These are phyloP conservation scores for Ogataea ganodermae DNA, from an alignment of 805 yeast genomes.

Conservation along the genomic window DNA sequence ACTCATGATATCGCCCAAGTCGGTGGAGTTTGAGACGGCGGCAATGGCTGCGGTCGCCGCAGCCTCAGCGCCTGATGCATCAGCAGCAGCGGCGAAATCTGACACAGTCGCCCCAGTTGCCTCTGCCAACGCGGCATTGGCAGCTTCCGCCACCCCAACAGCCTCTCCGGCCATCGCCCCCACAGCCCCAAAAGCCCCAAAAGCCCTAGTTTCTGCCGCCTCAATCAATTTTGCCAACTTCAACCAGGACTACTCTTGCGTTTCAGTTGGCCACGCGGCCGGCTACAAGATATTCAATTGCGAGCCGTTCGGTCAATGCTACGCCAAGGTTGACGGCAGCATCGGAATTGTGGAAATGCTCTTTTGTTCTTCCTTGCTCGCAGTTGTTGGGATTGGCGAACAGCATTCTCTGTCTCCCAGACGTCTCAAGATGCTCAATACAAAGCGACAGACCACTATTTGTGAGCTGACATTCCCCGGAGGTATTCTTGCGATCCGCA, in stretches of 20 bases:
- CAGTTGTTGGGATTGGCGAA: slow-evolving; percentile 81
- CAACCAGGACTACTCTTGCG: slow-evolving; percentile 85
- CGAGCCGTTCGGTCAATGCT: slow-evolving; percentile 78
- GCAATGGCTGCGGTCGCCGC: slow-evolving; percentile 21
- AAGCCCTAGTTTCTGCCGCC: slow-evolving; percentile 17
- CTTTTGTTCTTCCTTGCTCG: slow-evolving; percentile 81
- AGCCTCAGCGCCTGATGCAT: no score
- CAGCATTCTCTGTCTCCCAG: slow-evolving; percentile 78
- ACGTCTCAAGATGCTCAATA: slow-evolving; percentile 77
- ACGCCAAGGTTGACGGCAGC: slow-evolving; percentile 53
- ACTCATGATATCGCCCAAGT: slow-evolving; percentile 21
- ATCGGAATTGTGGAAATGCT: slow-evolving; percentile 88
- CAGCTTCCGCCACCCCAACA: slow-evolving; percentile 5
- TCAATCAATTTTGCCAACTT: slow-evolving; percentile 58
- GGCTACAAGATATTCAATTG: slow-evolving; percentile 81
- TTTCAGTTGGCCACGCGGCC: slow-evolving; percentile 66
- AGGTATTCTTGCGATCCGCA: slow-evolving; percentile 67
- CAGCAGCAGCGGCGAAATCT: slow-evolving; percentile 21
- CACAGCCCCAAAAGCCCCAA: slow-evolving; percentile 21
- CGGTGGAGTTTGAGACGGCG: slow-evolving; percentile 26
- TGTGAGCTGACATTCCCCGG: slow-evolving; percentile 92
- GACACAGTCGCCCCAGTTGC: slow-evolving; percentile 14
- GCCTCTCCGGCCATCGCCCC: slow-evolving; percentile 8
- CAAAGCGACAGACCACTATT: slow-evolving; percentile 66
- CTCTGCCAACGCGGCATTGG: neutral